Evolutionary conservation across 2,329 filamentous ascomycete species (phyloP).

Genomic region (Aspergillus quadrilineatus): DNA sequence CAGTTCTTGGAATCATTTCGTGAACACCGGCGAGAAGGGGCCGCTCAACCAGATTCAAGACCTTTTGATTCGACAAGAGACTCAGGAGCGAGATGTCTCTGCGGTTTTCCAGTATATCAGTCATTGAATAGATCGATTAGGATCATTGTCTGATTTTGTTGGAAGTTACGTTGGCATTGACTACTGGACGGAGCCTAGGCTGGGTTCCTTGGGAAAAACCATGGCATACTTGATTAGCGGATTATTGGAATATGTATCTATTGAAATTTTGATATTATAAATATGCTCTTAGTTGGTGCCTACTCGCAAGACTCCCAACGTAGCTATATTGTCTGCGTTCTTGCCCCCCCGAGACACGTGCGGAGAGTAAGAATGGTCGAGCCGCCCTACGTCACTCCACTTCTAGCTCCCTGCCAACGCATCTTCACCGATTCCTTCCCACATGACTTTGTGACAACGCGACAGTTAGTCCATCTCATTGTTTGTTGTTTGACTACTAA

Average conservation of each 20-base stretch:
- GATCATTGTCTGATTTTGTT: conserved; percentile 1
- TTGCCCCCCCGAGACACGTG: neutral
- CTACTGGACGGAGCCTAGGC: conserved; percentile 6
- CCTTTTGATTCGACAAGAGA: conserved; percentile 82
- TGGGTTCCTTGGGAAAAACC: neutral
- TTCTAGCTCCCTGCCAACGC: conserved; percentile 21
- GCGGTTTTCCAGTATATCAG: conserved; percentile 99
- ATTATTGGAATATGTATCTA: conserved; percentile 7
- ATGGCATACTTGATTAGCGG: conserved; percentile 6
- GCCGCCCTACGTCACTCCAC: conserved; percentile 24
- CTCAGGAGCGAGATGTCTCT: conserved; percentile 74
- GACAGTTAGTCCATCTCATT: conserved; percentile 8
- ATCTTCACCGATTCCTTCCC: conserved; percentile 21
- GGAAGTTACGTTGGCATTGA: neutral
- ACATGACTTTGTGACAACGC: conserved; percentile 16
- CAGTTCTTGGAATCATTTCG: conserved; percentile 98
- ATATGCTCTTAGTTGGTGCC: neutral
- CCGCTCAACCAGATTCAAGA: conserved; percentile 84
- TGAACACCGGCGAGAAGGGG: conserved; percentile 67
- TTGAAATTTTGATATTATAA: conserved; percentile 4
- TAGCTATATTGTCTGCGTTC: neutral
- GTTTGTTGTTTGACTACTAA: neutral
- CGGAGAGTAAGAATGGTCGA: conserved; percentile 8
- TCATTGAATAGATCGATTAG: conserved; percentile 53
- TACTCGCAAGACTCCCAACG: too few relatives aligned